A percentile compares a stretch with the other conserved stretches of the same genome.
Conservation (phyloP, 768 basidiomycete species). For the Cystobasidium onofrii region DNA sequence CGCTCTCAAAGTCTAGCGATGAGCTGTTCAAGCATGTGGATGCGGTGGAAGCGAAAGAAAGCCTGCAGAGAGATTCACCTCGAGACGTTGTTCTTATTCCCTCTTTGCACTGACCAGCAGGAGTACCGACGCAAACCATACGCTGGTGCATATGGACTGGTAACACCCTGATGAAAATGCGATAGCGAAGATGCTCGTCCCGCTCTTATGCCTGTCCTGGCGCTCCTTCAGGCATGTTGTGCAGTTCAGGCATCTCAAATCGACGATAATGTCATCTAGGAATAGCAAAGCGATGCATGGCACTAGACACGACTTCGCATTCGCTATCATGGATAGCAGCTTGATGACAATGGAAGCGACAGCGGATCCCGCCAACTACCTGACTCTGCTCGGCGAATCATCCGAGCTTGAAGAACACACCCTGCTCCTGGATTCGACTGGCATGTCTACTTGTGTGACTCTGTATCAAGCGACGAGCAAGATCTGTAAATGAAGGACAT, state of each 20-base stretch:
- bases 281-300: slow-evolving; percentile 4
- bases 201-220: not conserved
- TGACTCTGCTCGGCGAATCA: slow-evolving; percentile 15
- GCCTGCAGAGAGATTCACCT: too few species aligned
- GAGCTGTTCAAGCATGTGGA: too few species aligned
- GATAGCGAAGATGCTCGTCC: not conserved
- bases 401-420: not conserved
- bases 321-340: slow-evolving; percentile 15
- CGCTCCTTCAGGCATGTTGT: not conserved
- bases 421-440: not conserved
- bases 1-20: too few species aligned
- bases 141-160: too few species aligned
- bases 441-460: not conserved
- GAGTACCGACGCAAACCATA: not conserved
- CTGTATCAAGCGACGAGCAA: not conserved
- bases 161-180: too few species aligned
- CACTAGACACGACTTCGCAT: slow-evolving; percentile 12
- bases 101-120: not conserved
- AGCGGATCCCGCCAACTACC: not conserved
- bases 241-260: not conserved
- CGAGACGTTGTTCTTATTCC: not conserved
- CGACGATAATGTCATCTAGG: too few species aligned
- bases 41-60: too few species aligned
- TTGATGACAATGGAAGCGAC: slow-evolving; percentile 19
- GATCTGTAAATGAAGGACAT: slow-evolving; percentile 15